Percentiles rank a stretch among this genome's conserved stretches.
Evolutionary conservation across 2,329 filamentous ascomycete genomes (phyloP).

Genomic region (Ambrosiella xylebori): DNA sequence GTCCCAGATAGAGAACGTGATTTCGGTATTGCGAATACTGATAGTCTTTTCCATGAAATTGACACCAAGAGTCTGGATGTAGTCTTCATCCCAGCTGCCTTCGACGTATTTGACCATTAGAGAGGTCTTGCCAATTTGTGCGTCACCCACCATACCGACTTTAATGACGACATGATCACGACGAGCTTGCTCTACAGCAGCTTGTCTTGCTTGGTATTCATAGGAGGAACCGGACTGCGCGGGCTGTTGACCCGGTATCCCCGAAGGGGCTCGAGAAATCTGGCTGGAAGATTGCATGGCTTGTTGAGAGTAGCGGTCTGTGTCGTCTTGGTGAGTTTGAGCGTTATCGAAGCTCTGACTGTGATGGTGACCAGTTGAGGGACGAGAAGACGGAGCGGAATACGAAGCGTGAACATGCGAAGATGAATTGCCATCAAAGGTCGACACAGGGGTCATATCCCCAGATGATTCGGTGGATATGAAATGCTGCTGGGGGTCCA

Average conservation of each 20-base stretch:
- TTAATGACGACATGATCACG: constrained; percentile 85
- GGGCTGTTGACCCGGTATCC: constrained; percentile 30
- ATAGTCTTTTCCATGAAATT: constrained; percentile 99
- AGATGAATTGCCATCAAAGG: constrained; percentile 7
- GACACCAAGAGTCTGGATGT: constrained; percentile 95
- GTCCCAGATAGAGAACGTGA: constrained; percentile 99
- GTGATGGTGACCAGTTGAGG: constrained; percentile 22
- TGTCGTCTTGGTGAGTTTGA: constrained; percentile 5
- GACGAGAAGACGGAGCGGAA: constrained; percentile 13
- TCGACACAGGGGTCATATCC: constrained; percentile 7
- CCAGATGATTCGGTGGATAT: constrained; percentile 7
- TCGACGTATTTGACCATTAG: constrained; percentile 99
- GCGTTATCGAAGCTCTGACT: constrained; percentile 35
- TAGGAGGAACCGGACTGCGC: constrained; percentile 20
- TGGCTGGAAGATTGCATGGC: constrained; percentile 19
- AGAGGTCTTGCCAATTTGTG: constrained; percentile 97
- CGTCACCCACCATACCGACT: constrained; percentile 97
- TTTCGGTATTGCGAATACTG: constrained; percentile 96
- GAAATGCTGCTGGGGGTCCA: constrained; percentile 12
- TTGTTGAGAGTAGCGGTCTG: constrained; percentile 29
- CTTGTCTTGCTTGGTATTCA: constrained; percentile 18
- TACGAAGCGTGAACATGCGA: constrained; percentile 14
- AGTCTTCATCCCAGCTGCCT: constrained; percentile 98
- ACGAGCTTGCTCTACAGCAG: constrained; percentile 24
- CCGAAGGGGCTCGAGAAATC: constrained; percentile 36